Base-by-base conservation (phyloP, 2,329 filamentous ascomycete genomes). In the Epichloe glyceriae region DNA sequence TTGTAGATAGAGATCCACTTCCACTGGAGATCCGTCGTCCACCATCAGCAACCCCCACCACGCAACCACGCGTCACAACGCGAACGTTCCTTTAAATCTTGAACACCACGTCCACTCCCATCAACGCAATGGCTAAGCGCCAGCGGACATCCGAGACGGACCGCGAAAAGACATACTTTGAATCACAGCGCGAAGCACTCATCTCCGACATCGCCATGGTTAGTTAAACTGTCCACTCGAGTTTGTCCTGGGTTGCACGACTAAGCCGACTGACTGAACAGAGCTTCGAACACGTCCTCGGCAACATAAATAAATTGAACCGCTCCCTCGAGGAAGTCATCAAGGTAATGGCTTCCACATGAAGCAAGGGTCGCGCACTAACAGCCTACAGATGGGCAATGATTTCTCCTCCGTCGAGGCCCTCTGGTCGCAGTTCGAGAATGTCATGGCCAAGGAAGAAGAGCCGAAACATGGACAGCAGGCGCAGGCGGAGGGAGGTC, bases 361-460 rank as follows among this genome's bases (percentile, higher is more conserved):
- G 20, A 35, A 46, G 47, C 12, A 22, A 12, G 12, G 11, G 41
- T 15, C 42, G 15, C 41, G 19, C 6, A n/a, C 38, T 50, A 12
- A 46, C 34, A 15, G 10, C 15, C 19, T 11, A 5, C 50, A 88
- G 83, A 83, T 98, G 49, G 93, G 93, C 38, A 95, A 95, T 68
- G 93, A 98, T 63, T 96, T 98, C 69, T 84, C 86, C n/a, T 90
- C 88, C 4, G 93, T 98, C 42, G 93, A 98, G 67, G 89, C 88
- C 33, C 76, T 98, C 15, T 98, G 93, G 93, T 94, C 87, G 39
- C 88, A 95, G 62, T 97, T 98, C 63, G 93, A 98, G 70, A 86
- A 84, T 58, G 90, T 97, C 59, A 97, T 96, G 90, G 87, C 80
- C 8, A 87, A 85, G 61, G 78, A 85, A 51, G 71, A 58, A 43